Evolutionary conservation across 1,139 yeast species (phyloP).

Genomic region (Blastobotrys buckinghamii): DNA sequence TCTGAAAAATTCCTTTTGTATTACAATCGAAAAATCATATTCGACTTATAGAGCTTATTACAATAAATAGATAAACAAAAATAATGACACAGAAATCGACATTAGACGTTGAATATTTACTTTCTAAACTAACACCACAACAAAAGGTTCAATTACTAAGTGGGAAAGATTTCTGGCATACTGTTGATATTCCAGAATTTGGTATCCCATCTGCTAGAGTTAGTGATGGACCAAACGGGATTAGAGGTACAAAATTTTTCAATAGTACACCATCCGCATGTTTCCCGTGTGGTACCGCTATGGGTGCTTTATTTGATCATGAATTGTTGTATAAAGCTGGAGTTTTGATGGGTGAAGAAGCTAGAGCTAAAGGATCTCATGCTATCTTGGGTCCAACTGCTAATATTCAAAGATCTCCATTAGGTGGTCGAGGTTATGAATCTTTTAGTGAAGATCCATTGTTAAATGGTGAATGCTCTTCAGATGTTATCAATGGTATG

Average conservation of each 20-base stretch:
- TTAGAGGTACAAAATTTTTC: constrained; percentile 47
- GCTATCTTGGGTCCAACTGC: constrained; percentile 51
- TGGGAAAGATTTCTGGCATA: constrained; percentile 42
- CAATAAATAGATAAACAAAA: background rate
- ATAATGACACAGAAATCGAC: background rate
- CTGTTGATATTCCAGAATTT: constrained; percentile 44
- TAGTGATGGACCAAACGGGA: constrained; percentile 52
- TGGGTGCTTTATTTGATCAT: constrained; percentile 41
- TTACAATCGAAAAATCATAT: no score
- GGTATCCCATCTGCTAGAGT: constrained; percentile 37
- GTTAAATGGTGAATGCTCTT: constrained; percentile 48
- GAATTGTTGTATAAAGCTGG: constrained; percentile 43
- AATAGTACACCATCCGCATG: constrained; percentile 46
- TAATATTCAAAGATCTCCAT: constrained; percentile 52
- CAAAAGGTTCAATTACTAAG: constrained; percentile 47
- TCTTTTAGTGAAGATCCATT: constrained; percentile 59
- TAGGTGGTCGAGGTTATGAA: constrained; percentile 63
- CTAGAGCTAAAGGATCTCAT: constrained; percentile 45
- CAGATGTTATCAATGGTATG: constrained; percentile 47
- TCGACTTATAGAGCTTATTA: no score
- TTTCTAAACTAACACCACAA: constrained; percentile 40
- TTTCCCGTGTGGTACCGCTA: constrained; percentile 46
- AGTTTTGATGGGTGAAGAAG: constrained; percentile 44
- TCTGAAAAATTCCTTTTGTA: no score
- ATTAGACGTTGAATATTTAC: constrained; percentile 41